A percentile compares a stretch with the other conserved stretches of the same genome.
Evolutionary conservation across 208 protist genomes (phyloP).

Genomic region (Leishmania guyanensis): DNA sequence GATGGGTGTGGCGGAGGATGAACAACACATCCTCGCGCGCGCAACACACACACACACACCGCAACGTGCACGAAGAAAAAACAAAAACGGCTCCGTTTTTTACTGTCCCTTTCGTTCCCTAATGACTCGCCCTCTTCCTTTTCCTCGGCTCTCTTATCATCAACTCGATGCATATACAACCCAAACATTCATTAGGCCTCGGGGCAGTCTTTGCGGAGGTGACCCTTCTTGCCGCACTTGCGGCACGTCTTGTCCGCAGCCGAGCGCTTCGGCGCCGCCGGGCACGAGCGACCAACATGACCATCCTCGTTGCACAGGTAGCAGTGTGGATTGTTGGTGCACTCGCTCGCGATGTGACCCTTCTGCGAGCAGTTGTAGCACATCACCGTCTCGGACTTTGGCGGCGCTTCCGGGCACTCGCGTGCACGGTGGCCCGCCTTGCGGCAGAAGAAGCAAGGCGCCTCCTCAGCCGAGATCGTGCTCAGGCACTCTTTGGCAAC

Average conservation of each 20-base stretch:
- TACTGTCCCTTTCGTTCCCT: neutral
- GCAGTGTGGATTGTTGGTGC: conserved; percentile 70
- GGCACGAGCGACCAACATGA: conserved; percentile 83
- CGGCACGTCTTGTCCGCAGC: conserved; percentile 55
- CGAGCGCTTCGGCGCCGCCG: conserved; percentile 38
- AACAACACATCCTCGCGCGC: neutral
- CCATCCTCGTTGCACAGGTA: conserved; percentile 83
- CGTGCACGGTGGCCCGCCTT: conserved; percentile 83
- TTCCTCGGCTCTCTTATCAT: neutral
- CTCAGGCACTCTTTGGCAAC: conserved; percentile 79
- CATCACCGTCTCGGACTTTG: conserved; percentile 67
- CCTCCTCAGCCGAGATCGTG: conserved; percentile 54
- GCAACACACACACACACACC: neutral
- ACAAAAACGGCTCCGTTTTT: neutral
- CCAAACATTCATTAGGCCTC: conserved; percentile 26
- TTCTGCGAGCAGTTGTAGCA: conserved; percentile 85
- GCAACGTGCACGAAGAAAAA: neutral
- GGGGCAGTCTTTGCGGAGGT: conserved; percentile 76
- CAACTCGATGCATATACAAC: neutral
- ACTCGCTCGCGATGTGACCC: conserved; percentile 83
- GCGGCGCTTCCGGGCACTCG: conserved; percentile 82
- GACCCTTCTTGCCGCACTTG: conserved; percentile 81
- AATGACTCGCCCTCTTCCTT: neutral
- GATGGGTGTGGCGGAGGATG: neutral
- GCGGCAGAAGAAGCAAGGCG: conserved; percentile 90